Conservation (phyloP, 495 filamentous ascomycete genomes). For the Ascodesmis nigricans region DNA sequence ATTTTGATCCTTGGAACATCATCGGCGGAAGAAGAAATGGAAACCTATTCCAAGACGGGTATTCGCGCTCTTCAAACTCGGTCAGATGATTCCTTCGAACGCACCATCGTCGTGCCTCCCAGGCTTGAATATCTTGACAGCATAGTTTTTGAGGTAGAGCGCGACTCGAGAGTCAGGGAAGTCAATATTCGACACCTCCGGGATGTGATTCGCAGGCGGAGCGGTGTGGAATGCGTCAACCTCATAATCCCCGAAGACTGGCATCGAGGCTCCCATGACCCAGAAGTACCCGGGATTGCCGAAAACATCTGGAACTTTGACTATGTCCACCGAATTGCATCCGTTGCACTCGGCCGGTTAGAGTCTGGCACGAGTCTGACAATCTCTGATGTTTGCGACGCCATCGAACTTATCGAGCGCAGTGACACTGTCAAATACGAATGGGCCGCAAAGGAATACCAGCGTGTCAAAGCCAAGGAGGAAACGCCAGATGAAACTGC, state of each 20-base stretch:
- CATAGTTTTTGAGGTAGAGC: conserved; percentile 18
- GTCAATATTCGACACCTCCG: conserved; percentile 52
- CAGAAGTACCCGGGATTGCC: conserved; percentile 24
- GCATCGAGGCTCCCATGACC: conserved; percentile 10
- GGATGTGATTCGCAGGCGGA: conserved; percentile 31
- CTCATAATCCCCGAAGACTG: conserved; percentile 13
- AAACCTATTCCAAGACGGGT: conserved; percentile 27
- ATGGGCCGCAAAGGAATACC: conserved; percentile 24
- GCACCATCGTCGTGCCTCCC: conserved; percentile 33
- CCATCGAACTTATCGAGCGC: conserved; percentile 26
- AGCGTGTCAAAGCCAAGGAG: conserved; percentile 10
- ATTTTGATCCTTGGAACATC: conserved; percentile 59
- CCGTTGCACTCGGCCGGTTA: conserved; percentile 33
- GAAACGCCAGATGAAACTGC: conserved; percentile 5
- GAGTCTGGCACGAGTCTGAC: conserved; percentile 13
- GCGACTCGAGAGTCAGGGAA: conserved; percentile 30
- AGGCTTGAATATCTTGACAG: conserved; percentile 10
- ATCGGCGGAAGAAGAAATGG: conserved; percentile 27
- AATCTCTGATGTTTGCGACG: conserved; percentile 19
- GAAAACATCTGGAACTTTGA: conserved; percentile 37
- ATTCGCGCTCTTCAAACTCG: conserved; percentile 28
- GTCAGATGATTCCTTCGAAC: conserved; percentile 23
- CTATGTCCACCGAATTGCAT: conserved; percentile 39
- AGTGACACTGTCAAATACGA: conserved; percentile 27
- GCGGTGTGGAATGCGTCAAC: conserved; percentile 14